Base-by-base conservation (phyloP, 495 filamentous ascomycete species). In the Penicillium arizonense region DNA sequence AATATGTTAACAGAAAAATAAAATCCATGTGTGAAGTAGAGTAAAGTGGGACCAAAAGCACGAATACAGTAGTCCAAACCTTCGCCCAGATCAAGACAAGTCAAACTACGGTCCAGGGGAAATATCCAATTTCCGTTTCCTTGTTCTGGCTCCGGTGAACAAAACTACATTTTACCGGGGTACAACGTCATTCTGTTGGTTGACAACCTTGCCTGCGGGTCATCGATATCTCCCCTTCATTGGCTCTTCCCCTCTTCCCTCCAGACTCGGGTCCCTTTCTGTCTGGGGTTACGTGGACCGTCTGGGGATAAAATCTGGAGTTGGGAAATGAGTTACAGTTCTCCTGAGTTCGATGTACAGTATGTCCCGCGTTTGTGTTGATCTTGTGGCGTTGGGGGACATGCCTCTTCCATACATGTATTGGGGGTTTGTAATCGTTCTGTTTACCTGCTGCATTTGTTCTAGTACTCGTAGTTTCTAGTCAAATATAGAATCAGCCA, bases 91-190 rank as follows among this genome's bases (percentile, higher is more conserved):
- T n/a, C 14, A 23, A 21, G 20, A 28, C 18, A 50, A 30, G 6
- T 20, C 26, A 41, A 30, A 32, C 9, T 16, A 12, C 6, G 37
- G 37, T 23, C 7, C 18, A 39, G 18, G 32, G 16, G 20, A 20
- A 18, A 38, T 47, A 30, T 23, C 20, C 12, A 13, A 14, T 7
- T n/a, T 26, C 24, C 0, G 2, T 14, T n/a, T 45, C 4, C 55
- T 37, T 5, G 46, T 44, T 42, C 26, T 9, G 55, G 34, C 43
- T 45, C 45, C 55, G 55, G 50, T 54, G 55, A 58, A 11, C 50
- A 44, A 10, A 11, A 32, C 14, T 12, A 43, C 28, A 8, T 4
- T 30, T 30, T 30, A 2, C 28, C 7, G 26, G 14, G 32, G 37
- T 34, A 16, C 34, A 38, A 30, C 28, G 28, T 10, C 9, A 5